A percentile compares a stretch with the other conserved stretches of the same genome.
phyloP scores from a whole-genome alignment of 2,329 filamentous ascomycete genomes.

The Elsinoe necatrix region DNA sequence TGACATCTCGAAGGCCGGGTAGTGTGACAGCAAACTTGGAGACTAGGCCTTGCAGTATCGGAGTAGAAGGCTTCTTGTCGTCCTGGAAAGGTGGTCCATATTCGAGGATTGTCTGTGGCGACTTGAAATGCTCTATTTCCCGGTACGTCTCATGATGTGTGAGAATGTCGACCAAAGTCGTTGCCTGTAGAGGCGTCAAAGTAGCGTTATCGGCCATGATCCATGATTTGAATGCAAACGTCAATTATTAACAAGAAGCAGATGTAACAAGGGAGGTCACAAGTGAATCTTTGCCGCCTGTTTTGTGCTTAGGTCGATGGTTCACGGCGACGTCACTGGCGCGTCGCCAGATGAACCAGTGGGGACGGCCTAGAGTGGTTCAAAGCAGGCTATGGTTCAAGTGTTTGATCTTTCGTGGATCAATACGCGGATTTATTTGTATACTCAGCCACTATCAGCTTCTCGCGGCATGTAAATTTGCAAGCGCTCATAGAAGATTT shows the following conservation, averaged over 20 bases:
- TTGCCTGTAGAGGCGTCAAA: conserved; percentile 39
- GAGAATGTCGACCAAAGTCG: conserved; percentile 47
- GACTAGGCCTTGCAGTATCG: conserved; percentile 61
- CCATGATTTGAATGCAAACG: neutral
- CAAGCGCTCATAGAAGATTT: too few species aligned
- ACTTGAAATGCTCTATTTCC: conserved; percentile 66
- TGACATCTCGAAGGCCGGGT: conserved; percentile 57
- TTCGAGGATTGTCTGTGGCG: conserved; percentile 51
- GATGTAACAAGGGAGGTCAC: neutral
- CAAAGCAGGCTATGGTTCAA: neutral
- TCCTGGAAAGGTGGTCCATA: conserved; percentile 63
- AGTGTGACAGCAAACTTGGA: conserved; percentile 56
- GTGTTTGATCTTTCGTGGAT: neutral
- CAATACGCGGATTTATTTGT: too few species aligned
- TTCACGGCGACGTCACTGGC: conserved; percentile 7
- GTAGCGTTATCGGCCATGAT: conserved; percentile 6
- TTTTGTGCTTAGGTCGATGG: neutral
- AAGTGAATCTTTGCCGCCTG: conserved; percentile 1
- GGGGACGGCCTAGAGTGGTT: neutral
- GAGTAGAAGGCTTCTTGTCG: conserved; percentile 45
- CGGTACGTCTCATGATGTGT: conserved; percentile 48
- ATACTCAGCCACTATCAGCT: too few species aligned
- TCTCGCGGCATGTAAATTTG: neutral
- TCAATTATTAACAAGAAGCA: neutral
- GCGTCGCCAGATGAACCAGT: neutral